Evolutionary conservation across 495 filamentous ascomycete species (phyloP), one percentile per base, ranked within the genome.

Genomic region (Xeromyces bisporus): DNA sequence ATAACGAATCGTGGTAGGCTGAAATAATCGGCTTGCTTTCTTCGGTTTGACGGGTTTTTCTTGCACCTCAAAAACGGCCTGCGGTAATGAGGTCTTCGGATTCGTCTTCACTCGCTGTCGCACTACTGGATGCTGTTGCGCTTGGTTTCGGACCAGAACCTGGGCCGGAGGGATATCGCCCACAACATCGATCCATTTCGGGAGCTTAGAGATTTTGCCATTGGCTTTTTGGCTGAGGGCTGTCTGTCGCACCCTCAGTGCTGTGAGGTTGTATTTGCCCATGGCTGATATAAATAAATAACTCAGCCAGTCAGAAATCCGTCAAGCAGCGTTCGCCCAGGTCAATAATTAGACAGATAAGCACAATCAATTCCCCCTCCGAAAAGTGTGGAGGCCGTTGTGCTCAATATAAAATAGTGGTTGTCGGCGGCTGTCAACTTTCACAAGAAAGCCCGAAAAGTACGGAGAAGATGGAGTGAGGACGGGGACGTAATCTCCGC

Each of bases 171-270:
- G 86, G 33, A 89, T 75, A 29, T 70, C 57, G 32, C 66, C 60
- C 26, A 96, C 50, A 7, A 77, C 75, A 21, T 72, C 53, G 47
- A 78, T 74, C 91, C 89, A 96, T 40, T 70, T 55, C 5, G 87
- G 85, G 26, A 72, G 51, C 16, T 42, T 40, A 5, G 34, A 41
- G 29, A 62, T 56, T 38, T 67, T 60, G 35, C 53, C 53, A 26
- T 59, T 56, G 24, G 69, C 62, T 29, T 75, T 54, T 42, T 70
- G 61, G 31, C 60, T 62, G 18, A 70, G 48, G 18, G 75, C 73
- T 9, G 67, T 70, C 46, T 74, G 66, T 56, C 75, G 69, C 32
- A 91, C 80, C 36, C 75, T 71, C 31, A 79, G 60, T 35, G 84
- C 66, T 41, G 71, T 71, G 53, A 89, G 65, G 48, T 82, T 68